phyloP scores from a whole-genome alignment of 208 protist genomes.

The Zelonia costaricensis region DNA sequence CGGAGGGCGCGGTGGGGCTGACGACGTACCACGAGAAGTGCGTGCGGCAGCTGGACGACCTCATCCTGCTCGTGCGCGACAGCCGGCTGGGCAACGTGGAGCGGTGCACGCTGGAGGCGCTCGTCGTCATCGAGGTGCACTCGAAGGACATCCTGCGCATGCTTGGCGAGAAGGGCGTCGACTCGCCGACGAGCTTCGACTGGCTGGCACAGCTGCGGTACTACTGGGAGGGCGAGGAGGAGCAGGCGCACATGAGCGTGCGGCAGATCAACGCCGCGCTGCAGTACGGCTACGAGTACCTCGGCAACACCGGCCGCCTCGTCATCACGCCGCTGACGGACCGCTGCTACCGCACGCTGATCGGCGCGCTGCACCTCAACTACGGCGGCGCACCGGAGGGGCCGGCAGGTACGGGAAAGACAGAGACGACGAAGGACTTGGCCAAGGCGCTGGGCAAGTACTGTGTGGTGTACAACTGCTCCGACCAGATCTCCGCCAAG shows the following conservation, averaged over 20 bases:
- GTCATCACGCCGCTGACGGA: slow-evolving; percentile 97
- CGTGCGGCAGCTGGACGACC: slow-evolving; percentile 84
- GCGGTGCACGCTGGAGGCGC: slow-evolving; percentile 92
- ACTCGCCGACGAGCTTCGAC: slow-evolving; percentile 93
- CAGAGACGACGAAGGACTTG: slow-evolving; percentile 98
- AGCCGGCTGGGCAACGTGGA: slow-evolving; percentile 79
- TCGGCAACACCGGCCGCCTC: slow-evolving; percentile 95
- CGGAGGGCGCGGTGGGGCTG: slow-evolving; percentile 83
- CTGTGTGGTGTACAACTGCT: slow-evolving; percentile 99
- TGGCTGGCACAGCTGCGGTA: slow-evolving; percentile 97
- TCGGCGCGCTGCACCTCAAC: slow-evolving; percentile 96
- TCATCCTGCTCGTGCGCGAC: slow-evolving; percentile 93
- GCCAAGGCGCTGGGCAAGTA: slow-evolving; percentile 96
- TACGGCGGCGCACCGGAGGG: slow-evolving; percentile 97
- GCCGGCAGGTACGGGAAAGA: slow-evolving; percentile 98
- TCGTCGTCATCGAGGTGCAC: slow-evolving; percentile 96
- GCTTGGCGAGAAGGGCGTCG: slow-evolving; percentile 90
- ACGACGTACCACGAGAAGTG: slow-evolving; percentile 91
- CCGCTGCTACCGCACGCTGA: slow-evolving; percentile 96
- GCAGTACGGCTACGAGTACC: slow-evolving; percentile 97
- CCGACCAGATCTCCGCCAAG: slow-evolving; percentile 95
- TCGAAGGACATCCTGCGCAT: slow-evolving; percentile 93
- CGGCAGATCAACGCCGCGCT: slow-evolving; percentile 93
- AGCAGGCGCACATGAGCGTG: slow-evolving; percentile 80
- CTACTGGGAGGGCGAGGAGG: slow-evolving; percentile 90